Conservation (phyloP, 805 yeast genomes). For the Clavispora carvajalis region DNA sequence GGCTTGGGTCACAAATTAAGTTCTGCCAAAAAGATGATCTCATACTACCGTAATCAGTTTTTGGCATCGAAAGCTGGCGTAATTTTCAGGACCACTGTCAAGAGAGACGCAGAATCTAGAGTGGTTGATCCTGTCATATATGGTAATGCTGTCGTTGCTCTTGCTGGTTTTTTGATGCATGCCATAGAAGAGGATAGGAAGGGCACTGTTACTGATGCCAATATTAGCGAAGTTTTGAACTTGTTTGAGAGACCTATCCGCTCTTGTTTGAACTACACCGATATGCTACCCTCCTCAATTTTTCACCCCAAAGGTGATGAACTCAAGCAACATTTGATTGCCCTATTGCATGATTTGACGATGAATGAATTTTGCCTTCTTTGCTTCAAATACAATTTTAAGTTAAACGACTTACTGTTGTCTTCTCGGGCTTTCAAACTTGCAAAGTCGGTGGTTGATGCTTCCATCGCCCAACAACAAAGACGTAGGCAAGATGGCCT, state of each 20-base stretch:
- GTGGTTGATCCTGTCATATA: slow-evolving; percentile 53
- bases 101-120: slow-evolving; percentile 55
- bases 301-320: slow-evolving; percentile 16
- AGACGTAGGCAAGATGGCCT: slow-evolving; percentile 13
- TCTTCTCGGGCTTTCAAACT: slow-evolving; percentile 59
- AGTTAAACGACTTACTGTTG: slow-evolving; percentile 59
- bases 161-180: slow-evolving; percentile 52
- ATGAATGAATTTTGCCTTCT: slow-evolving; percentile 60
- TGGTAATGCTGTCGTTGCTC: slow-evolving; percentile 60
- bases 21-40: background rate
- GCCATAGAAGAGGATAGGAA: slow-evolving; percentile 62
- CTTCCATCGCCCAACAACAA: slow-evolving; percentile 48
- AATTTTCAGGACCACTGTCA: slow-evolving; percentile 33
- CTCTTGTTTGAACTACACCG: slow-evolving; percentile 33
- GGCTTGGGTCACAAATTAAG: background rate
- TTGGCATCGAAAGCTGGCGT: slow-evolving; percentile 30
- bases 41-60: slow-evolving; percentile 20
- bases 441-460: slow-evolving; percentile 70
- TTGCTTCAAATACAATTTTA: slow-evolving; percentile 57
- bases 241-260: slow-evolving; percentile 55
- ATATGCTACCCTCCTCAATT: slow-evolving; percentile 40
- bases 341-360: slow-evolving; percentile 57
- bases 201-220: slow-evolving; percentile 45
- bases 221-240: slow-evolving; percentile 54
- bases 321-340: slow-evolving; percentile 38